phyloP scores from a whole-genome alignment of 2,329 filamentous ascomycete species.

The Aspergillus intermedius region DNA sequence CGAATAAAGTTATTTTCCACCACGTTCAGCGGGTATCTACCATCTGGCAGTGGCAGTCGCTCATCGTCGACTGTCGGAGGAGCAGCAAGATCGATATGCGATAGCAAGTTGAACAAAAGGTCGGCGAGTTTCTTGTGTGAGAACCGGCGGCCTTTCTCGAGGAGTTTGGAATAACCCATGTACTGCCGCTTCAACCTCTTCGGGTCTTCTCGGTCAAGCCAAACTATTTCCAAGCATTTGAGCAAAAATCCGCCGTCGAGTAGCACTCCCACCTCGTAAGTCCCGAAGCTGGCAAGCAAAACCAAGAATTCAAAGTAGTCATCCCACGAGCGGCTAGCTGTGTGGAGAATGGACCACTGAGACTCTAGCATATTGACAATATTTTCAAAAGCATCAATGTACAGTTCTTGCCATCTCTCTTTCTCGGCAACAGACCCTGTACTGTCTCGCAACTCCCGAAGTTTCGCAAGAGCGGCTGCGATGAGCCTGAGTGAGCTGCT shows the following conservation, averaged over 20 bases:
- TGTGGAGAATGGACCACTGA: slow-evolving; percentile 59
- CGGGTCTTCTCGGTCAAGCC: slow-evolving; percentile 48
- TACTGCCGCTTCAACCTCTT: slow-evolving; percentile 52
- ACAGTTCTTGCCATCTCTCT: slow-evolving; percentile 20
- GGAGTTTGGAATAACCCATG: slow-evolving; percentile 32
- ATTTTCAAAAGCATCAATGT: slow-evolving; percentile 23
- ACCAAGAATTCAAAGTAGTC: slow-evolving; percentile 68
- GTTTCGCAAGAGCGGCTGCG: slow-evolving; percentile 45
- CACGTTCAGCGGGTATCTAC: slow-evolving; percentile 28
- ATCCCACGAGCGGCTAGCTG: slow-evolving; percentile 61
- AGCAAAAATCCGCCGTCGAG: slow-evolving; percentile 57
- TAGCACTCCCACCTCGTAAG: slow-evolving; percentile 52
- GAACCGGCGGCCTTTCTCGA: slow-evolving; percentile 44
- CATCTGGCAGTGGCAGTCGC: slow-evolving; percentile 17
- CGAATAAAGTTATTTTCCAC: slow-evolving; percentile 30
- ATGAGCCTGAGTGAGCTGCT: slow-evolving; percentile 48
- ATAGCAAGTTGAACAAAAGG: slow-evolving; percentile 35
- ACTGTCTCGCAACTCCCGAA: slow-evolving; percentile 40
- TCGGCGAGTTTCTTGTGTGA: slow-evolving; percentile 38
- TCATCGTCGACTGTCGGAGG: slow-evolving; percentile 20
- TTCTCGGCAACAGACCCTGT: slow-evolving; percentile 17
- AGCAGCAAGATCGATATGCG: slow-evolving; percentile 32
- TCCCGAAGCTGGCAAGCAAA: slow-evolving; percentile 59
- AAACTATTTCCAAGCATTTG: slow-evolving; percentile 54
- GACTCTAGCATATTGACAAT: slow-evolving; percentile 46